Evolutionary conservation across 2,329 filamentous ascomycete species (phyloP).

Genomic region (Fusarium sp.): DNA sequence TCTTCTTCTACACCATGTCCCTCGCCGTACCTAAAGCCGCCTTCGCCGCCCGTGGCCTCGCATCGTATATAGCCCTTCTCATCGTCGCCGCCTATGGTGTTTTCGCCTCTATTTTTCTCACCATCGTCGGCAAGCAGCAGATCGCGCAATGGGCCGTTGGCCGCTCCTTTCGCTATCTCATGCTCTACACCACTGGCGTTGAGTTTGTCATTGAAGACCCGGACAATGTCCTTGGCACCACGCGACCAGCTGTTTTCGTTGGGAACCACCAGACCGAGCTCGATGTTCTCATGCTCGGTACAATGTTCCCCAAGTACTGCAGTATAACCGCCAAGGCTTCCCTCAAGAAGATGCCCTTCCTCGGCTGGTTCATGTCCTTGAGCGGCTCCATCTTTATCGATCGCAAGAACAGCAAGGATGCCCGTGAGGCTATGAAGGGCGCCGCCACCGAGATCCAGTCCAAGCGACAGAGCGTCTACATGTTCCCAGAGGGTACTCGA

Average conservation of each 20-base stretch:
- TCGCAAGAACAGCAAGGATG: constrained; percentile 84
- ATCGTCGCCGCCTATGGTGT: constrained; percentile 79
- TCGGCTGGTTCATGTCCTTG: constrained; percentile 94
- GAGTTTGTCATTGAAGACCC: constrained; percentile 80
- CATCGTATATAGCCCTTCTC: constrained; percentile 73
- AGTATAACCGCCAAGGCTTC: constrained; percentile 93
- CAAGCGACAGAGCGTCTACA: constrained; percentile 81
- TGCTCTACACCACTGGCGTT: constrained; percentile 81
- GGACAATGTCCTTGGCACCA: constrained; percentile 70
- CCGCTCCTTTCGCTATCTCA: constrained; percentile 82
- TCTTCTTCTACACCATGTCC: constrained; percentile 73
- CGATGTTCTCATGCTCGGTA: constrained; percentile 91
- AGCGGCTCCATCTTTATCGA: constrained; percentile 96
- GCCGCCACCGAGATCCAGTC: constrained; percentile 84
- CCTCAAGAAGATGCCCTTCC: constrained; percentile 81
- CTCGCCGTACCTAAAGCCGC: constrained; percentile 68
- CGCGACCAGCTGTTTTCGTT: constrained; percentile 88
- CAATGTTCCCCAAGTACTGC: constrained; percentile 91
- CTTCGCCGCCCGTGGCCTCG: constrained; percentile 78
- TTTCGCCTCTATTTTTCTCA: constrained; percentile 77
- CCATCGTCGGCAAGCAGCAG: constrained; percentile 77
- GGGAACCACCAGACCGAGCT: constrained; percentile 97
- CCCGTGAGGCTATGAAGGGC: constrained; percentile 85
- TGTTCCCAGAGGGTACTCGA: constrained; percentile 93
- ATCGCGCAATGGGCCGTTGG: constrained; percentile 88